Percentiles rank a stretch among this genome's conserved stretches.
These are phyloP conservation scores for Russula virescens DNA, from an alignment of 768 basidiomycete species.

Conservation along the genomic window DNA sequence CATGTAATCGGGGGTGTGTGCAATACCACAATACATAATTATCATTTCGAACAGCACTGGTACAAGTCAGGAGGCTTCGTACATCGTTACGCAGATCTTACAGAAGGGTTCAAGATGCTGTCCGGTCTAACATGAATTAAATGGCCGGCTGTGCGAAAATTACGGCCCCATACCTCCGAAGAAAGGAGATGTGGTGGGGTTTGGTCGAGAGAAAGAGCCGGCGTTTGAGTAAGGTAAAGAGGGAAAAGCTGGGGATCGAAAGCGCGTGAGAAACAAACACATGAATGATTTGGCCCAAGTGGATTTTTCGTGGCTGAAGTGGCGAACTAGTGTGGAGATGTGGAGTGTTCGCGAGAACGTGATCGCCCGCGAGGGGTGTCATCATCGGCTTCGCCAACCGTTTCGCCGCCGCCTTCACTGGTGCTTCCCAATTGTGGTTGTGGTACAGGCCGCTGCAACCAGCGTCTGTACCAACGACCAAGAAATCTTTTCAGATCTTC, in stretches of 20 bases:
- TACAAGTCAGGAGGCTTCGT: not conserved
- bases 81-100: constrained; percentile 5
- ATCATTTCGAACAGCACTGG: not conserved
- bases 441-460: constrained; percentile 37
- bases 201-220: not conserved
- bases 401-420: constrained; percentile 8
- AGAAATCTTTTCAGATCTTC: constrained; percentile 73
- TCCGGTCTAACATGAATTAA: constrained; percentile 7
- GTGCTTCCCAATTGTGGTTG: not conserved
- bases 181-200: not conserved
- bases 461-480: constrained; percentile 65
- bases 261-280: not conserved
- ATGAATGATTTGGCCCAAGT: not conserved
- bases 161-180: not conserved
- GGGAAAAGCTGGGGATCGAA: not conserved
- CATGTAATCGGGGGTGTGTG: not conserved
- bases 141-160: not conserved
- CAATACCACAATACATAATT: not conserved
- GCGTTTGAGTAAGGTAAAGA: constrained; percentile 1
- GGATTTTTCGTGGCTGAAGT: too few species aligned
- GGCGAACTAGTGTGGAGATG: constrained; percentile 10
- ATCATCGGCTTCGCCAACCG: constrained; percentile 6
- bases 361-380: constrained; percentile 13
- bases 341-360: constrained; percentile 1
- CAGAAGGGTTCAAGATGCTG: not conserved